phyloP scores from a whole-genome alignment of 2,329 filamentous ascomycete species.

The Fusarium sp. region DNA sequence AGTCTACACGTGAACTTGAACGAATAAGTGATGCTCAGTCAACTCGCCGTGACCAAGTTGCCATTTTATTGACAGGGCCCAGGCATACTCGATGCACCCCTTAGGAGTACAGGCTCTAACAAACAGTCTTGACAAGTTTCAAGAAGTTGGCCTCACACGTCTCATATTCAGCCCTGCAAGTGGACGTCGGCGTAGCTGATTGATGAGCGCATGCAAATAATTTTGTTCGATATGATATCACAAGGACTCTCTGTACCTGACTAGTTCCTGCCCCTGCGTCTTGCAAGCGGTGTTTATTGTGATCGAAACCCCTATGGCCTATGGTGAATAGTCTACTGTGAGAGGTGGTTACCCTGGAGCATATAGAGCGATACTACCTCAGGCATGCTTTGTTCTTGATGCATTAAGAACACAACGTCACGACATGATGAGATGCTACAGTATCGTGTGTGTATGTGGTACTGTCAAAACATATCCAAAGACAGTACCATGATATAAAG shows the following conservation, averaged over 20 bases:
- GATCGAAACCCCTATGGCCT: background rate
- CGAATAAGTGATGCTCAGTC: background rate
- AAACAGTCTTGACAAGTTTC: slow-evolving; percentile 14
- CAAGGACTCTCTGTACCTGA: slow-evolving; percentile 19
- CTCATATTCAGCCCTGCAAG: slow-evolving; percentile 30
- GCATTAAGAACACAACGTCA: background rate
- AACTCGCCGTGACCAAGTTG: background rate
- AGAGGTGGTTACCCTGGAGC: background rate
- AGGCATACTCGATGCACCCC: background rate
- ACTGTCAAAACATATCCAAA: background rate
- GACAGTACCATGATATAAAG: background rate
- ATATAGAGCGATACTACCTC: background rate
- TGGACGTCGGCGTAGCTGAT: background rate
- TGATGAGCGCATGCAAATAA: slow-evolving; percentile 22
- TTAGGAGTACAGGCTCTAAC: background rate
- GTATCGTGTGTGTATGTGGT: background rate
- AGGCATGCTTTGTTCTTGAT: background rate
- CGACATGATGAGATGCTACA: background rate
- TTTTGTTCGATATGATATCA: slow-evolving; percentile 12
- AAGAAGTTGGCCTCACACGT: slow-evolving; percentile 34
- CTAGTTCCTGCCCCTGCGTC: slow-evolving; percentile 34
- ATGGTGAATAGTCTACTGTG: background rate
- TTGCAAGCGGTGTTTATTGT: slow-evolving; percentile 5
- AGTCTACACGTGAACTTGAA: background rate
- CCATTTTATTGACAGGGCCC: background rate